Percentiles rank a stretch among this genome's conserved stretches.
phyloP scores from a whole-genome alignment of 805 yeast species.

The Suhomyces sp. region DNA sequence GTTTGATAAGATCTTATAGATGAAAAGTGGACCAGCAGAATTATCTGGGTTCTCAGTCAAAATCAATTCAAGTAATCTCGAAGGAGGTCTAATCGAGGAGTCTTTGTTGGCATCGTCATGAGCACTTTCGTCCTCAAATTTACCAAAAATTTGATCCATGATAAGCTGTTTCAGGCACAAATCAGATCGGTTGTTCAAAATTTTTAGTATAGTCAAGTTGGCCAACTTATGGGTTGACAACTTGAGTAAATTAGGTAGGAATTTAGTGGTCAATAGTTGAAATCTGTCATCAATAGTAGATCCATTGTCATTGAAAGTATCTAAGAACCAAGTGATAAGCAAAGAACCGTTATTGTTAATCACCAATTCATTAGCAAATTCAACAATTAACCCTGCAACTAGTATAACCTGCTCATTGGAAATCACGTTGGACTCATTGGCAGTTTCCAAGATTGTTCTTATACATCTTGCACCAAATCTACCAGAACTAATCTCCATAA shows the following conservation, averaged over 20 bases:
- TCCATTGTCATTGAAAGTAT: slow-evolving; percentile 49
- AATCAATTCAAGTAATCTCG: slow-evolving; percentile 53
- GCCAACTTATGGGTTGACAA: slow-evolving; percentile 83
- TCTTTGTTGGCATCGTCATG: slow-evolving; percentile 16
- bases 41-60: slow-evolving; percentile 66
- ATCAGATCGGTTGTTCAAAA: slow-evolving; percentile 69
- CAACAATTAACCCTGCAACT: slow-evolving; percentile 73
- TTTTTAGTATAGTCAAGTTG: slow-evolving; percentile 74
- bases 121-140: slow-evolving; percentile 25
- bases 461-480: slow-evolving; percentile 95
- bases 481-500: slow-evolving; percentile 79
- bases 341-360: slow-evolving; percentile 85
- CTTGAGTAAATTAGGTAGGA: slow-evolving; percentile 59
- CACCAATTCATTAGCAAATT: slow-evolving; percentile 75
- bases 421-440: slow-evolving; percentile 42
- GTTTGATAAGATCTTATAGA: slow-evolving; percentile 75
- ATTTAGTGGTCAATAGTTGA: slow-evolving; percentile 58
- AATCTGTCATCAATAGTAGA: slow-evolving; percentile 53
- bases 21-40: slow-evolving; percentile 51
- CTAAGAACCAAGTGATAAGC: slow-evolving; percentile 90
- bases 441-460: slow-evolving; percentile 86
- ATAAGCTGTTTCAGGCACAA: slow-evolving; percentile 58
- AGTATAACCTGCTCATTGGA: slow-evolving; percentile 66
- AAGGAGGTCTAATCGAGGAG: slow-evolving; percentile 27
- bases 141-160: slow-evolving; percentile 65